A percentile compares a stretch with the other conserved stretches of the same genome.
Evolutionary conservation across 441 rosid genomes (phyloP).

Genomic region (Pelargonium hybrid): DNA sequence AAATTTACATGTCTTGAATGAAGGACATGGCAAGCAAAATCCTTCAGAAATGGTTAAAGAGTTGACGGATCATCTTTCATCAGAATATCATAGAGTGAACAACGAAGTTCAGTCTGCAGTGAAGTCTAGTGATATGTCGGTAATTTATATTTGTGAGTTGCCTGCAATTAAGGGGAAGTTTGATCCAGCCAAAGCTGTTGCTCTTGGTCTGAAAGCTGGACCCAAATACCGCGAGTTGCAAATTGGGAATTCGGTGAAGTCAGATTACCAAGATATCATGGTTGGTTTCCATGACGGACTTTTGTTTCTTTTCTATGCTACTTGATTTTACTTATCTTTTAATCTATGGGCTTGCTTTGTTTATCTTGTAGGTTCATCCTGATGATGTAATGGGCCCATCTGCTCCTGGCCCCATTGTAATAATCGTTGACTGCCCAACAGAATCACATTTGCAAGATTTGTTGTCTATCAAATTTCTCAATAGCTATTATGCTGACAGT

Average conservation of each 20-base stretch:
- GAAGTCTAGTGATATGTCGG: slow-evolving; percentile 71
- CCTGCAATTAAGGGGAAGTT: slow-evolving; percentile 76
- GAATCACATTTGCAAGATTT: slow-evolving; percentile 47
- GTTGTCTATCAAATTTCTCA: slow-evolving; percentile 37
- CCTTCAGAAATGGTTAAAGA: background rate
- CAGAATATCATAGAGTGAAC: background rate
- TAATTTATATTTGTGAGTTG: slow-evolving; percentile 73
- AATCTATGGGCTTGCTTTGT: slow-evolving; percentile 6
- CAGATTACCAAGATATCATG: slow-evolving; percentile 49
- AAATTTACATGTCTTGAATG: slow-evolving; percentile 9
- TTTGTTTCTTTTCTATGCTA: slow-evolving; percentile 7
- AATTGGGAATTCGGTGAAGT: slow-evolving; percentile 69
- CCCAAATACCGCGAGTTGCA: slow-evolving; percentile 72
- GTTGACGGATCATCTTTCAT: no score
- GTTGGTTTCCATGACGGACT: slow-evolving; percentile 28
- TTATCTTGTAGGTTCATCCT: slow-evolving; percentile 55
- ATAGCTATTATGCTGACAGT: slow-evolving; percentile 32
- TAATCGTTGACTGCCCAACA: slow-evolving; percentile 88
- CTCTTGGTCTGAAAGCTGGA: slow-evolving; percentile 73
- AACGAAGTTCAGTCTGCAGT: slow-evolving; percentile 14
- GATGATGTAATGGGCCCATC: slow-evolving; percentile 92
- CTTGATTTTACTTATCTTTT: background rate
- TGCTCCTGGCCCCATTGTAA: slow-evolving; percentile 73
- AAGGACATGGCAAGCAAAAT: background rate
- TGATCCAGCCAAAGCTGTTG: slow-evolving; percentile 61